Evolutionary conservation across 352 stramenopile genomes (phyloP).

Genomic region (Phytophthora sansomeana): DNA sequence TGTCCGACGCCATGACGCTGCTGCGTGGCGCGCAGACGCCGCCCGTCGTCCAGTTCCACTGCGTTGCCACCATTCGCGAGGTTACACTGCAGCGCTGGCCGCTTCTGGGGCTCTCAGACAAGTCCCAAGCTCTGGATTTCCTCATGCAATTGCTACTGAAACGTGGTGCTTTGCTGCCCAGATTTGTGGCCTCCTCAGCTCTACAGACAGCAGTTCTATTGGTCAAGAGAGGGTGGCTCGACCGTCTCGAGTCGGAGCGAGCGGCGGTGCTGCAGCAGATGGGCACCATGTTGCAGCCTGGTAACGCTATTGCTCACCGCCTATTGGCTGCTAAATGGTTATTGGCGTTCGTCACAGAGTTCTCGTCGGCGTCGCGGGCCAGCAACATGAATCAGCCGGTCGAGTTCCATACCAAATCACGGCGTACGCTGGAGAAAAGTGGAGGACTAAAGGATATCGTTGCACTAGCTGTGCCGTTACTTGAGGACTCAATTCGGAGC

Average conservation of each 20-base stretch:
- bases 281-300: conserved; percentile 59
- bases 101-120: conserved; percentile 53
- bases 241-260: conserved; percentile 61
- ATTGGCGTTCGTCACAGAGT: conserved; percentile 86
- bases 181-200: conserved; percentile 67
- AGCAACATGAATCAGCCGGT: conserved; percentile 85
- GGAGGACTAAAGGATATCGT: conserved; percentile 69
- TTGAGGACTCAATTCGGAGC: conserved; percentile 78
- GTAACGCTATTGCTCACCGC: conserved; percentile 46
- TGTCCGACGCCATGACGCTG: conserved; percentile 65
- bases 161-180: conserved; percentile 53
- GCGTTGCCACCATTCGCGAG: conserved; percentile 77
- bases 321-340: conserved; percentile 84
- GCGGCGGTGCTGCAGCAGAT: conserved; percentile 76
- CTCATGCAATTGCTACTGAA: conserved; percentile 85
- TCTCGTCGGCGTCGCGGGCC: conserved; percentile 78
- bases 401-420: conserved; percentile 84
- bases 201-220: conserved; percentile 81
- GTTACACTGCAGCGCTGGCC: conserved; percentile 78
- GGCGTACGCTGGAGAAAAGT: conserved; percentile 64
- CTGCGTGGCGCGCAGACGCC: conserved; percentile 43
- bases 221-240: conserved; percentile 86
- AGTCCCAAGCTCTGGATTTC: conserved; percentile 67
- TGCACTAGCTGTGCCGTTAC: conserved; percentile 63
- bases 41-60: conserved; percentile 84